phyloP scores from a whole-genome alignment of 2,329 filamentous ascomycete genomes.

The Colletotrichum sp. region DNA sequence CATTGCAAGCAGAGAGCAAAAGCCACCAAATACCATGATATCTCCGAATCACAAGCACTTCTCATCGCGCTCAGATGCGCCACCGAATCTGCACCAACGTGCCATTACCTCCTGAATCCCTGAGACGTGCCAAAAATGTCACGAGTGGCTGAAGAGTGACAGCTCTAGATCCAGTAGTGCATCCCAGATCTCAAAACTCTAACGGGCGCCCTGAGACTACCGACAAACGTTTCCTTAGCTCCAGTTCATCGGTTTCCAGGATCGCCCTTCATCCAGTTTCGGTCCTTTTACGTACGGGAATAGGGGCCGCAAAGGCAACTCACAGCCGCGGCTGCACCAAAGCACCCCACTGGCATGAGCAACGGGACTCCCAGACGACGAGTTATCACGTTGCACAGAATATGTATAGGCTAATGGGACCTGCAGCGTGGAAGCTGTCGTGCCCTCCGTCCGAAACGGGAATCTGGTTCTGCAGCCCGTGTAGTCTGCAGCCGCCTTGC shows the following conservation, averaged over 20 bases:
- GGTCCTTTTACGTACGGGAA: not conserved
- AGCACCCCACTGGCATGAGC: not conserved
- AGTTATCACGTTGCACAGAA: not conserved
- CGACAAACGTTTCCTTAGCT: not conserved
- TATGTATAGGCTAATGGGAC: not conserved
- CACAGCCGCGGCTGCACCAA: not conserved
- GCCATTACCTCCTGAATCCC: not conserved
- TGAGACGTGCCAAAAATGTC: not conserved
- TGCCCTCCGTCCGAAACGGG: not conserved
- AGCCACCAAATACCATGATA: not conserved
- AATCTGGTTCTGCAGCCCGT: not conserved
- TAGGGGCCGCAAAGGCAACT: not conserved
- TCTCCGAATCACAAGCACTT: not conserved
- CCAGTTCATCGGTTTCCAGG: not conserved
- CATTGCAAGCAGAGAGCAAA: not conserved
- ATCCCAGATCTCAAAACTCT: not conserved
- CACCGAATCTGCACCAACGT: not conserved
- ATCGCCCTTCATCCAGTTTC: not conserved
- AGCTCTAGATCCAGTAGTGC: not conserved
- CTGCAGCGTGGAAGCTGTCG: not conserved
- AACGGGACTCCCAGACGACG: not conserved
- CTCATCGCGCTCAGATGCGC: constrained; percentile 1
- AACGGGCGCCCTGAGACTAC: not conserved
- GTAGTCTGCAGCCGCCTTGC: not conserved
- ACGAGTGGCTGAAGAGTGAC: constrained; percentile 1